Base-by-base conservation (phyloP, 2,329 filamentous ascomycete genomes). In the Pestalotiopsis sp. region DNA sequence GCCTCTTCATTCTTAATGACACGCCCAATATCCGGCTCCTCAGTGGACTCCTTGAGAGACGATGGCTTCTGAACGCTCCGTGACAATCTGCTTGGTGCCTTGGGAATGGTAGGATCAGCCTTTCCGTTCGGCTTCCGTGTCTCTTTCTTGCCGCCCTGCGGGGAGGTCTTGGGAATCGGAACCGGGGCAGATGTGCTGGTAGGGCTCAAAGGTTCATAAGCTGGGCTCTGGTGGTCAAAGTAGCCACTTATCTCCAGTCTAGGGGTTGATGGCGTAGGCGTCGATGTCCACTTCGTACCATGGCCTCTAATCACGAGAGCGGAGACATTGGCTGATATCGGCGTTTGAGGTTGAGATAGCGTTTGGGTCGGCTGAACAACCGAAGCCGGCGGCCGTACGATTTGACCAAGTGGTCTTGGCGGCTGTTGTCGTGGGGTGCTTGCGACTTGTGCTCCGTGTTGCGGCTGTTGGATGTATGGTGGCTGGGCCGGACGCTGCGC, bases 261-360 rank as follows among this genome's bases (percentile, higher is more conserved):
- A 1, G 89, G 89, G 1, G 89, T 91, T 4, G 88, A 88, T 3
- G 87, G 86, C 1, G 87, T 89, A 6, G 87, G 84, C 4, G 82
- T 83, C 17, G 85, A 80, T 2, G 83, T 86, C 89, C 89, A 91
- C 73, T 86, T 87, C 0, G 89, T 91, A 59, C 87, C 88, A 68
- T 80, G 76, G 52, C 81, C 78, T 68, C 79, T 75, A 63, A 80
- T 70, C 57, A 80, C 70, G 73, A 78, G 72, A 62, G 73, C 59
- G 45, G 76, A 58, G 68, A 71, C 63, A 68, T 68, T 69, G 67
- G 64, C 12, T 1, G 70, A 69, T 4, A 70, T 36, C 4, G 77
- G 75, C 20, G 76, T 78, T 39, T 76, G 76, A 3, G 56, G 62
- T 68, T 72, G 71, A 2, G 71, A 66, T 60, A 69, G 57, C 23